Evolutionary conservation across 2,329 filamentous ascomycete species (phyloP), one percentile per base, ranked within the genome.

Genomic region (Xylariaceae sp.): DNA sequence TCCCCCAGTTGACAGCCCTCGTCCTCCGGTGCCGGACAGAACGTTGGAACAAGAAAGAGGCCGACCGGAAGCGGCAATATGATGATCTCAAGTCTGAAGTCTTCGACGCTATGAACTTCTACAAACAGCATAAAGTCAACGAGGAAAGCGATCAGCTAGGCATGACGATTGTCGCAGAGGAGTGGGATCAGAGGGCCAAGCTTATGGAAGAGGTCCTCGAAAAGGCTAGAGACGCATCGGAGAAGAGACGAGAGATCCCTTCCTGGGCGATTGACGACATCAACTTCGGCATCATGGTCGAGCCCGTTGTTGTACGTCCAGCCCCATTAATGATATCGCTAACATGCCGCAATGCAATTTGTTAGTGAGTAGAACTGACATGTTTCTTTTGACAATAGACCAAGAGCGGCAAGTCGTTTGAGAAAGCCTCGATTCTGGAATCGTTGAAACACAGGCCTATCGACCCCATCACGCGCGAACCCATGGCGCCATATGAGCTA

Each of bases 341-440:
- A n/a, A n/a, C n/a, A n/a, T n/a, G n/a, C n/a, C n/a, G n/a, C n/a
- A n/a, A n/a, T n/a, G n/a, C n/a, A n/a, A n/a, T n/a, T n/a, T n/a
- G n/a, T n/a, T n/a, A n/a, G n/a, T 29, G 11, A 32, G 25, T 4
- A 22, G 12, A 16, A 14, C 42, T 50, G 22, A 48, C 16, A 3
- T 23, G 5, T 39, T n/a, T n/a, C n/a, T n/a, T n/a, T 14, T 11
- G 29, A 5, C 35, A 49, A 56, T 66, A 73, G 83, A 92, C 88
- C 1, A 90, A 86, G 59, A 91, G 86, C 1, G 93, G 93, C 11
- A 87, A 91, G 53, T 93, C 86, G 2, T 98, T 95, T 64, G 93
- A 97, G 64, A 80, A 92, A 34, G 77, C 87, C 0, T 87, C 87
- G 14, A 85, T 98, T 49, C 75, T 90, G 60, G 89, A 95, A 66